Conservation (phyloP, 2,329 filamentous ascomycete genomes). For the Aspergillus fructus region DNA sequence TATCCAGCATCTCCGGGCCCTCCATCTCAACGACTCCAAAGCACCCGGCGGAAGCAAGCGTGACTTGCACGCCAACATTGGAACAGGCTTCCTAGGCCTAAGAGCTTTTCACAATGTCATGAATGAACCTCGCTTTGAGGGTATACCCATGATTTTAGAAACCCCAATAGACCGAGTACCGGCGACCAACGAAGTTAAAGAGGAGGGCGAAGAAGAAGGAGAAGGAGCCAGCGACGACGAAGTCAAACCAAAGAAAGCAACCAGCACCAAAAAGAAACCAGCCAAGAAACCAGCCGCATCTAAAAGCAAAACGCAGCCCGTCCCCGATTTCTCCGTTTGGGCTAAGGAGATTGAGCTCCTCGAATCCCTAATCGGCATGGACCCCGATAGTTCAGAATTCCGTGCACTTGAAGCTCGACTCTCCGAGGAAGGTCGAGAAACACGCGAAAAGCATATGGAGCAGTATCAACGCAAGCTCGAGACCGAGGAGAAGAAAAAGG, state of each 20-base stretch:
- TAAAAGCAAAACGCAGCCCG: constrained; percentile 33
- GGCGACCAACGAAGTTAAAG: not conserved
- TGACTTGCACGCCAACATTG: constrained; percentile 94
- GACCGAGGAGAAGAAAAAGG: constrained; percentile 54
- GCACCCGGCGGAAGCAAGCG: constrained; percentile 77
- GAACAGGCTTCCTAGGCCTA: constrained; percentile 87
- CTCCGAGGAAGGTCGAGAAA: constrained; percentile 64
- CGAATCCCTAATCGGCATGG: constrained; percentile 82
- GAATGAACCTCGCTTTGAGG: constrained; percentile 74
- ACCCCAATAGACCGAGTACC: constrained; percentile 78
- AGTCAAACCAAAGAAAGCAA: constrained; percentile 16
- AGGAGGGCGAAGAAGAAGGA: constrained; percentile 10
- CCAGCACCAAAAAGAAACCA: constrained; percentile 3
- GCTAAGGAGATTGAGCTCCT: constrained; percentile 92
- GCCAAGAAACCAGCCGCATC: constrained; percentile 9
- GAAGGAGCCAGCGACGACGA: constrained; percentile 21
- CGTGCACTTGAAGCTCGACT: constrained; percentile 62
- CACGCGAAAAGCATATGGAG: constrained; percentile 72
- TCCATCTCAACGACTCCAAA: constrained; percentile 96
- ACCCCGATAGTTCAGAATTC: constrained; percentile 74
- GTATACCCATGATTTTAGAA: constrained; percentile 88
- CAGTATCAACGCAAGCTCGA: constrained; percentile 74
- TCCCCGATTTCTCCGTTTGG: constrained; percentile 83
- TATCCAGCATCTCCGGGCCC: constrained; percentile 72
- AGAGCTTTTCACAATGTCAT: constrained; percentile 88